Evolutionary conservation across 1,284 basidiomycete species (phyloP), one percentile per base, ranked within the genome.

Genomic region (Cutaneotrichosporon sp.): DNA sequence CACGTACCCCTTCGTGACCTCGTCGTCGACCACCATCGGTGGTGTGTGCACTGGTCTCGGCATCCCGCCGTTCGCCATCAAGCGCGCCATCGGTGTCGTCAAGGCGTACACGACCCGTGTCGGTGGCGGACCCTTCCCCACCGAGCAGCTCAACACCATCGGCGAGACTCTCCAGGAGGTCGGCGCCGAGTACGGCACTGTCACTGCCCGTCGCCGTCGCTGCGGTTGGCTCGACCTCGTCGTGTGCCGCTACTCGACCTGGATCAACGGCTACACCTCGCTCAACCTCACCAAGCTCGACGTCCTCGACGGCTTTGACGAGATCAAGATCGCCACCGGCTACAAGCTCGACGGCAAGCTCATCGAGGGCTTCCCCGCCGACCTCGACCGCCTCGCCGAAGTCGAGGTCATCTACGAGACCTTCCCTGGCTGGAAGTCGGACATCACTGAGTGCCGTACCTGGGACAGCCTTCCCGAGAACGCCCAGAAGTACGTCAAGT

Each of bases 81-180:
- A 91, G 49, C 86, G 87, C 56, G 86, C 89, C 26, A 89, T 97
- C 70, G 97, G 96, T 67, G 96, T 99, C 65, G 85, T 96, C 80
- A 99, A 98, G 81, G 96, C 96, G 3, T 99, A 99, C 72, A 98
- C 97, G 22, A 98, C 96, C 4, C 88, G 96, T 51, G 96, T 99
- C 32, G 96, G 96, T 22, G 92, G 93, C 60, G 96, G 96, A 0
- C 96, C 96, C 11, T 99, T 99, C 86, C 94, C 97, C 5, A 92
- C 92, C 5, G 96, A 99, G 81, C 91, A 95, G 77, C 85, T 95
- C 68, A 91, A 95, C 79, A 89, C 89, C 40, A 81, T 90, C 55
- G 96, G 96, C 16, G 85, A 85, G 42, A 92, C 95, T 74, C 83
- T 99, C 42, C 96, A 98, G 83, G 92, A 97, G 81, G 89, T 97